These are phyloP conservation scores for Colletotrichum somersetense DNA, from an alignment of 2,329 filamentous ascomycete species.

Conservation along the genomic window DNA sequence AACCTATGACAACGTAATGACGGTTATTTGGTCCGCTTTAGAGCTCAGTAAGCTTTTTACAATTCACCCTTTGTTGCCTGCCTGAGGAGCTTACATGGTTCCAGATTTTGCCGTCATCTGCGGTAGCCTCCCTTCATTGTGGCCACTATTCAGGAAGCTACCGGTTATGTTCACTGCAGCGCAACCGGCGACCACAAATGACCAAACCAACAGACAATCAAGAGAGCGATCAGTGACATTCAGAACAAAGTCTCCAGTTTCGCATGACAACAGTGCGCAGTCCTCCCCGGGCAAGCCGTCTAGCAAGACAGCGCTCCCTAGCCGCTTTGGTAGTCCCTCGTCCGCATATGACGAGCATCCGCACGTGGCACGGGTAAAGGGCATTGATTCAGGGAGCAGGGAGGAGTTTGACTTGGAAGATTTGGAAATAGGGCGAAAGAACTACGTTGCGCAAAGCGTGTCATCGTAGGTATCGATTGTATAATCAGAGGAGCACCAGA, in stretches of 20 bases:
- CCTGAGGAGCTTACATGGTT: neutral
- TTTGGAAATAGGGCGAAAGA: neutral
- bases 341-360: neutral
- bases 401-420: neutral
- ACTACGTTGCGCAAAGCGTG: neutral
- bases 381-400: neutral
- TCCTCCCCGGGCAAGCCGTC: neutral
- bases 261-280: neutral
- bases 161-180: neutral
- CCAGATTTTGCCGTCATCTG: constrained; percentile 54
- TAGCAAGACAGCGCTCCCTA: neutral
- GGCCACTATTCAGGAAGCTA: constrained; percentile 49
- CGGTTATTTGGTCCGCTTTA: constrained; percentile 49
- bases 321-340: neutral
- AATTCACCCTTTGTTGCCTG: rapidly evolving
- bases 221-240: neutral
- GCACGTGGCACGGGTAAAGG: neutral
- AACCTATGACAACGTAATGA: constrained; percentile 8
- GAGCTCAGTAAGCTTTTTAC: constrained; percentile 42
- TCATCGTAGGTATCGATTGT: no score
- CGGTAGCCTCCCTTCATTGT: constrained; percentile 57
- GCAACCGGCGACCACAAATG: neutral
- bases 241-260: neutral
- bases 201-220: no score
- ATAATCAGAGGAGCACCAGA: neutral